Base-by-base conservation (phyloP, 257 asterid genomes). In the Scutellaria barbata region DNA sequence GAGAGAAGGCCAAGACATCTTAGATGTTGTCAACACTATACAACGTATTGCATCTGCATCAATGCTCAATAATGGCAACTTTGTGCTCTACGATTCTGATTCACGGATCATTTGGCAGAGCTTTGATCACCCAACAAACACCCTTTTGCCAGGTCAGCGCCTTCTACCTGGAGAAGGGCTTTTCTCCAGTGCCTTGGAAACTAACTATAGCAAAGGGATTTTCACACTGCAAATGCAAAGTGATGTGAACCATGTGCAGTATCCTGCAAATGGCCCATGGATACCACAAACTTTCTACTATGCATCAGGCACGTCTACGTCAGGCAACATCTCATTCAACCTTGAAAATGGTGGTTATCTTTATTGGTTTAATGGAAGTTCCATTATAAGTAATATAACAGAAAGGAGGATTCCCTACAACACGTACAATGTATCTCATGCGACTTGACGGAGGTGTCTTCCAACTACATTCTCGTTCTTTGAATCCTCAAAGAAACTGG, bases 241-340 rank as follows among this genome's bases (percentile, higher is more conserved):
- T 0, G 94, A 88, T 45, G 89, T 86, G 4, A 59, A 84, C 74
- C 89, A 86, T 16, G 89, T 88, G 22, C 79, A 74, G 66, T 88
- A 88, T 47, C 82, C 87, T 0, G 62, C 47, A 33, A 52, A 30
- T 6, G 25, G 68, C 2, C 54, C 62, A 14, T 71, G 43, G 12
- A 3, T 12, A 2, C 0, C 3, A 2, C 0, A 5, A 11, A 58
- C 71, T 43, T n/a, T 88, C 30, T 88, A 86, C 70, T 86, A 58
- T 25, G 0, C 64, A 11, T 13, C 84, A 3, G 8, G 0, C 4
- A 79, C 84, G 0, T 0, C 0, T 2, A 22, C 9, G 73, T 0
- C 0, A 0, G 83, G 85, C 25, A 7, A 7, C 14, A 74, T 82
- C 13, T 45, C 83, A 1, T 59, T 88, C 30, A 77, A 79, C 48